These are phyloP conservation scores for Teunomyces gatunensis DNA, from an alignment of 805 yeast genomes.

Conservation along the genomic window DNA sequence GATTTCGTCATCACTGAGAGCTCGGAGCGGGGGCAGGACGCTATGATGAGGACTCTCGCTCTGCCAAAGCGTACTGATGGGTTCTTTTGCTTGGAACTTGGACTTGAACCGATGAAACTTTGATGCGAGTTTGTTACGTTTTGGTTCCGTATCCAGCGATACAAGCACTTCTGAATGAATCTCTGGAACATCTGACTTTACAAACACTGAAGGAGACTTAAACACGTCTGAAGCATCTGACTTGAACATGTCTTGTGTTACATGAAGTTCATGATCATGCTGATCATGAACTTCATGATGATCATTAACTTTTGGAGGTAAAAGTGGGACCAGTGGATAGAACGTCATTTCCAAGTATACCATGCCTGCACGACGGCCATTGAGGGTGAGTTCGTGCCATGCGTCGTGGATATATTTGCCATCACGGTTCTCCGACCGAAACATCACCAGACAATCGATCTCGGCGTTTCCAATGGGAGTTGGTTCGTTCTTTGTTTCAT, in stretches of 20 bases:
- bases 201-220: too few relatives aligned
- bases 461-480: conserved; percentile 81
- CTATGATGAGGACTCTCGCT: background rate
- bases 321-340: conserved; percentile 56
- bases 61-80: conserved; percentile 27
- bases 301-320: conserved; percentile 33
- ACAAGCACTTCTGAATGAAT: conserved; percentile 10
- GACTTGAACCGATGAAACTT: conserved; percentile 31
- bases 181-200: too few relatives aligned
- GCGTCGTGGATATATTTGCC: conserved; percentile 73
- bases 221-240: background rate
- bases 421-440: conserved; percentile 37
- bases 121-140: conserved; percentile 20
- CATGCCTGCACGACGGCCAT: conserved; percentile 79
- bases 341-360: conserved; percentile 90
- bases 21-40: too few relatives aligned
- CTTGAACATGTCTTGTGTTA: background rate
- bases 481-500: conserved; percentile 83
- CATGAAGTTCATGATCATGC: too few relatives aligned
- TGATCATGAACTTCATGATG: too few relatives aligned
- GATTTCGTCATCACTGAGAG: conserved; percentile 13
- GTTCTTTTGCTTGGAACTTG: conserved; percentile 35
- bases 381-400: conserved; percentile 74
- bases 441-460: conserved; percentile 71
- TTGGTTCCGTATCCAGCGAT: conserved; percentile 5